Evolutionary conservation across 1,139 yeast genomes (phyloP).

Genomic region (Blastobotrys illinoisensis): DNA sequence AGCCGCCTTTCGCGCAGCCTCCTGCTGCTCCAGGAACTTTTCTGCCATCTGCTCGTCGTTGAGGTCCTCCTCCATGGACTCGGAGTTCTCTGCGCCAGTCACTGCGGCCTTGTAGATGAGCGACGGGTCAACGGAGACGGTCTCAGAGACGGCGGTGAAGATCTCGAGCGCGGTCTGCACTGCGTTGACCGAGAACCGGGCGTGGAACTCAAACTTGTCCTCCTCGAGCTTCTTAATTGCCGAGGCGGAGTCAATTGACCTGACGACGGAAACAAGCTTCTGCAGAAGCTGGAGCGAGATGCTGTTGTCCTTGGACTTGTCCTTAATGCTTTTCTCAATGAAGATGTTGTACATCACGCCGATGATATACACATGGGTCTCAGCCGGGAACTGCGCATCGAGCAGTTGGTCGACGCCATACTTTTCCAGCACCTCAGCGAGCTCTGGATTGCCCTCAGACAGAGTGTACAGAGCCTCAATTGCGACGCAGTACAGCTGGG

Average conservation of each 20-base stretch:
- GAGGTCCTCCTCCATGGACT: constrained; percentile 13
- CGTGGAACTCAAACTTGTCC: constrained; percentile 19
- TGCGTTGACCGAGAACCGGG: constrained; percentile 51
- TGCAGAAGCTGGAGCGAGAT: not conserved
- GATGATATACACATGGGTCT: constrained; percentile 23
- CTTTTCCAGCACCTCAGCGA: constrained; percentile 12
- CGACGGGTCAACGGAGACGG: constrained; percentile 35
- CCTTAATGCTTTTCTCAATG: not conserved
- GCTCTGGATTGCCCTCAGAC: constrained; percentile 23
- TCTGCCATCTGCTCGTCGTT: not conserved
- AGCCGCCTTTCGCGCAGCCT: constrained; percentile 5
- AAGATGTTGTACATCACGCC: constrained; percentile 24
- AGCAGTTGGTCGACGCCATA: constrained; percentile 12
- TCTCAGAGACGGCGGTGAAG: constrained; percentile 68
- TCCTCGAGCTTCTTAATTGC: not conserved
- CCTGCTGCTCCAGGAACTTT: not conserved
- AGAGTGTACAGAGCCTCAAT: constrained; percentile 23
- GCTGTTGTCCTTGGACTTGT: not conserved
- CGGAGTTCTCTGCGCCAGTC: constrained; percentile 15
- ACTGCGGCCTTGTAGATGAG: constrained; percentile 15
- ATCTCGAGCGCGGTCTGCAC: constrained; percentile 70
- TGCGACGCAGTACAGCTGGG: constrained; percentile 11
- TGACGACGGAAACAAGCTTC: not conserved
- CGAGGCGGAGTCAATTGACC: not conserved
- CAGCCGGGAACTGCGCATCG: constrained; percentile 14